Conservation (phyloP, 345 rosid genomes). For the Gossypium bickii region DNA sequence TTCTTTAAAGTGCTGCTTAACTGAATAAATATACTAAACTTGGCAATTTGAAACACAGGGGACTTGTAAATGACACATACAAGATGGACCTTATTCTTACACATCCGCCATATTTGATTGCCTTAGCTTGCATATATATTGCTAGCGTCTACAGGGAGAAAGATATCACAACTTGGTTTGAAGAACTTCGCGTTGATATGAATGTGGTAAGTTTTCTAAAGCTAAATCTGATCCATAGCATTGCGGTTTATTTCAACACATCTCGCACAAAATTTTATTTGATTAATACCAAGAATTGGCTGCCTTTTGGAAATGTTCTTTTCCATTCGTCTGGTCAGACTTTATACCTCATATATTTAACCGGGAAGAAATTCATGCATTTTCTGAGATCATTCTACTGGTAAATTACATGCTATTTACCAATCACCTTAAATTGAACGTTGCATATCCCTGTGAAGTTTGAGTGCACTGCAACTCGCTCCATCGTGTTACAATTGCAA, state of each 20-base stretch:
- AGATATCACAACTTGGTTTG: slow-evolving; percentile 90
- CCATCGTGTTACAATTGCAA: background rate
- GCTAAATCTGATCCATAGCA: background rate
- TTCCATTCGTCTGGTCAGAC: background rate
- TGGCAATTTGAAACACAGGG: slow-evolving; percentile 51
- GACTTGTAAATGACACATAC: slow-evolving; percentile 92
- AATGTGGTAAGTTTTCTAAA: slow-evolving; percentile 58
- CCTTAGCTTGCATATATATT: slow-evolving; percentile 89
- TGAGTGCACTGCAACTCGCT: background rate
- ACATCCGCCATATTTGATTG: slow-evolving; percentile 83
- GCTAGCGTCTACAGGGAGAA: slow-evolving; percentile 70
- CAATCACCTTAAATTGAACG: background rate
- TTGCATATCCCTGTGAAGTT: background rate
- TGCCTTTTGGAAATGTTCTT: background rate
- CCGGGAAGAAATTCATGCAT: background rate
- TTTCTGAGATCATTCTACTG: background rate
- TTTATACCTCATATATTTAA: background rate
- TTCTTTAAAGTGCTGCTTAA: background rate
- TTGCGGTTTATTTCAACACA: background rate
- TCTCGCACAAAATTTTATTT: background rate
- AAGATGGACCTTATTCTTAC: slow-evolving; percentile 88
- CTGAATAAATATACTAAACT: background rate
- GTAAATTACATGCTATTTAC: background rate
- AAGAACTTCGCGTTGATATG: slow-evolving; percentile 97
- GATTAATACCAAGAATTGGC: background rate